Evolutionary conservation across 805 yeast species (phyloP), one percentile per base, ranked within the genome.

Genomic region (Saturnispora sanitii): DNA sequence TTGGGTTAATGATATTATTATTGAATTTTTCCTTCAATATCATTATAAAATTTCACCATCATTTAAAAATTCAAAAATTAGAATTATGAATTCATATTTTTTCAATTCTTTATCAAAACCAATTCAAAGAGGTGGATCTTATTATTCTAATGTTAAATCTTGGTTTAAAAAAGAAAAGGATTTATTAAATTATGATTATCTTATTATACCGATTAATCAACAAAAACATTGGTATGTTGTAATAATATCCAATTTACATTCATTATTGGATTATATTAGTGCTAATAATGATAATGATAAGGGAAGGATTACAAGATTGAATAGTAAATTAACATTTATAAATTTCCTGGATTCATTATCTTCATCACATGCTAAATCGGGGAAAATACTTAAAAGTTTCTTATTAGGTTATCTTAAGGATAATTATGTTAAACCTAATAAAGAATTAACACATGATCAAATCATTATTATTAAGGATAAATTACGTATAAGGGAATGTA

Each of bases 1-100:
- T 46, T 90, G 95, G 88, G 74, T 92, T 37, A 90, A 92, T 61
- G 98, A 92, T 54, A 73, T 82, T 0, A 65, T 92, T 37, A 79
- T 92, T 41, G 95, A 86, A 57, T 90, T 90, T 55, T 87, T 84
- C 52, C 66, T 85, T 22, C 75, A 74, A 43, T 80, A 68, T 53
- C 73, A 70, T 47, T 39, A 57, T 21, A 42, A 55, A 30, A 9
- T 12, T 3, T 66, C 75, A 6, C 74, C 6, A 6, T 6, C 13
- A 66, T 46, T 44, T 45, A 25, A 34, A 49, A 21, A 50, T 55
- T 4, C 52, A 61, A 4, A 49, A 65, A 72, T 73, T 6, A 60
- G 60, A 35, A 46, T 87, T 1, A 73, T 92, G 58, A 83, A 85
- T 51, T 81, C 96, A 0, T 92, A 84, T 56, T 88, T 92, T 57